Base-by-base conservation (phyloP, 257 asterid species). In the Primulina eburnea region DNA sequence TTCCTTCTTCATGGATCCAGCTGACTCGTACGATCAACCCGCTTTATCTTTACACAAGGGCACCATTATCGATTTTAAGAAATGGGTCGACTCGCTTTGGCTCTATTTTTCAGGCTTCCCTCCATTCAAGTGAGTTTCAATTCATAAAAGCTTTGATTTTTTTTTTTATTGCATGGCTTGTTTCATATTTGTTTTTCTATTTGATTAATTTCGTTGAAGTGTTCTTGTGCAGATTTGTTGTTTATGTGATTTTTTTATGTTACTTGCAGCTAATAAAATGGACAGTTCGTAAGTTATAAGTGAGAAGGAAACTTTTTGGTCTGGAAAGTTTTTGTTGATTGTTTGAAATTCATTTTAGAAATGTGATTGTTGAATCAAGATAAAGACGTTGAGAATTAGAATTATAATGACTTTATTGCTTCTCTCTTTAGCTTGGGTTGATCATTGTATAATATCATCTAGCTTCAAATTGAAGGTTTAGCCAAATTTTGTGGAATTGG, bases 61-160 rank as follows among this genome's bases (percentile, higher is more conserved):
- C 40, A 64, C 69, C 87, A 28, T 11, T 79, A 67, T 67, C 77
- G 33, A 14, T 79, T 71, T 50, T 90, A 28, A 73, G 77, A 66
- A 74, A 77, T 70, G 73, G 66, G 69, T 62, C 80, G 7, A 72
- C 75, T 68, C 81, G 74, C 65, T 71, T 68, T 71, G 82, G 55
- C 47, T 79, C 74, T 56, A 4, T 67, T 74, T 40, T 82, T 76
- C 79, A 74, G 71, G 90, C 92, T 71, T 83, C 88, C 65, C 75
- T 85, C 43, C 88, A 67, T 68, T 77, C 93, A 60, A 64, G 97
- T 88, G 73, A 75, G 90, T 80, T 12, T 47, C 2, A 47, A 14
- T 47, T 16, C 56, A 2, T 47, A 47, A 47, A 8, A 67, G 17
- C 8, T 70, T 64, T 29, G 47, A 30, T 56, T 72, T 62, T 9